phyloP scores from a whole-genome alignment of 176 grass and related monocot genomes.

The Musa acuminata region DNA sequence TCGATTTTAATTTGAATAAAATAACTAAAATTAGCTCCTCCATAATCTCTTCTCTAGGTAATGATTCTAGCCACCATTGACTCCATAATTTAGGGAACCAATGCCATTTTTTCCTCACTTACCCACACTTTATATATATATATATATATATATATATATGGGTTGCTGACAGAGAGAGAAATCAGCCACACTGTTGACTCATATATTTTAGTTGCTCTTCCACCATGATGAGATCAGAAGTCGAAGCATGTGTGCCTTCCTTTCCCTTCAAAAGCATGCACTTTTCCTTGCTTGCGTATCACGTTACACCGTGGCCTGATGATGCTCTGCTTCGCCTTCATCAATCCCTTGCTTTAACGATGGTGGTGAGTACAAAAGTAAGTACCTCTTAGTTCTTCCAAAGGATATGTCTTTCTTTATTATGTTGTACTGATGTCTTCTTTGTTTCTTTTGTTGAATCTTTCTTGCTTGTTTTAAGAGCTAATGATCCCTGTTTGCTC shows the following conservation, averaged over 20 bases:
- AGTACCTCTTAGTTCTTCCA: too few relatives aligned
- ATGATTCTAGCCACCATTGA: neutral
- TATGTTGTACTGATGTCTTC: too few relatives aligned
- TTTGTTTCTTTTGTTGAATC: too few relatives aligned
- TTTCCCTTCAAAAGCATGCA: neutral
- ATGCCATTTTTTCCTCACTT: neutral
- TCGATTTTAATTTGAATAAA: too few relatives aligned
- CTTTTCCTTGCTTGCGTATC: neutral
- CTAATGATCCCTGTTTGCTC: too few relatives aligned
- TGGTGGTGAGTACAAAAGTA: neutral
- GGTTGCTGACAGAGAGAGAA: neutral
- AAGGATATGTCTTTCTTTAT: too few relatives aligned
- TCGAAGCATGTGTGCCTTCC: neutral
- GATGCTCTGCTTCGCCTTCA: neutral
- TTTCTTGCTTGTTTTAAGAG: too few relatives aligned
- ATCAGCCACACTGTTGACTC: neutral
- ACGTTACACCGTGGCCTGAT: neutral
- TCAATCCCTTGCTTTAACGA: neutral
- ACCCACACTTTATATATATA: too few relatives aligned
- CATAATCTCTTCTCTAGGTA: neutral
- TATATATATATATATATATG: too few relatives aligned
- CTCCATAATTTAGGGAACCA: neutral
- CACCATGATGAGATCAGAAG: neutral
- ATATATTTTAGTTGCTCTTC: neutral
- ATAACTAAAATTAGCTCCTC: too few relatives aligned